Base-by-base conservation (phyloP, 192 early-diverging fungal species). In the Umbelopsis sp. region DNA sequence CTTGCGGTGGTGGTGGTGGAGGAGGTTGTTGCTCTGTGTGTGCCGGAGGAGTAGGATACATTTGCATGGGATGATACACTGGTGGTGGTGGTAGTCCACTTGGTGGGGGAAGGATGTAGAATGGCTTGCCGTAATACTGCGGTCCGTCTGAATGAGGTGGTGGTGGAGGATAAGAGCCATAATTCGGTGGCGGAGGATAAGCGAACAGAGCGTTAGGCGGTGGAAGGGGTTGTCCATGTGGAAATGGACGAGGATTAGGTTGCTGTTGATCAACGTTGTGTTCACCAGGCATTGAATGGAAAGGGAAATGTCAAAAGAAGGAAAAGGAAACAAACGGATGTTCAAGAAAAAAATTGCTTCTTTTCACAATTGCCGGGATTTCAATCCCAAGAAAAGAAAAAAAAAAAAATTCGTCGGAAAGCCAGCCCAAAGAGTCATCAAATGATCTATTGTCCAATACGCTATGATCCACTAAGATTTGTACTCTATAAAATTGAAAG, bases 11-110 rank as follows among this genome's bases (percentile, higher is more conserved):
- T 41, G 38, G 38, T 11, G 38, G 38, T 11, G 38, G 38, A 41
- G 56, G 56, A 26, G 24, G 56, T 34, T 26, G 56, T 32, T 62
- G 29, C 34, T 62, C 56, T 16, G 31, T 22, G 25, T 22, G 56
- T 62, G 56, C 16, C 16, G 56, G 56, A 34, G 56, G 56, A 3
- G 26, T 29, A n/a, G 56, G 29, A 17, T 62, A 62, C 56, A 62
- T 62, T 62, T 62, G 56, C 56, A 62, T 62, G 6, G 56, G 56
- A 62, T 62, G 56, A n/a, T 62, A 62, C 29, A 62, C 31, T 20
- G 26, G 47, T 49, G 47, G 47, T 49, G 47, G 47, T 49, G 47
- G 56, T 12, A 62, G 26, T 62, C 56, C 56, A 14, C 56, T 62
- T 32, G 56, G 56, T 34, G 56, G 56, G 4, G 56, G 56, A 11